Evolutionary conservation across 257 asterid genomes (phyloP), one percentile per base, ranked within the genome.

Genomic region (Plectranthus barbatus): DNA sequence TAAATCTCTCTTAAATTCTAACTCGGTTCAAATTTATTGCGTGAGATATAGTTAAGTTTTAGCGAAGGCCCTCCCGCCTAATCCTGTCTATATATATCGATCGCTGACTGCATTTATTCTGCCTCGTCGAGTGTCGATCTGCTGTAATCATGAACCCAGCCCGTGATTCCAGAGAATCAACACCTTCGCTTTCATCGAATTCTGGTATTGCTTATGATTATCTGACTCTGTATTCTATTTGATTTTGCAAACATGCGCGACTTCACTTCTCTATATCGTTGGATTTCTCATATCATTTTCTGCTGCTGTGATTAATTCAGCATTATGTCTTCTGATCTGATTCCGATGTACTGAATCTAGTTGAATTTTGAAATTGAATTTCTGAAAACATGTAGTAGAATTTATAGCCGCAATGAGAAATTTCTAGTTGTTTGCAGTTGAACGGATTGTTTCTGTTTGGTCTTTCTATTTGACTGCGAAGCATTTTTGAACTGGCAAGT

Each of bases 91-190:
- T 48, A 18, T 17, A 19, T 6, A 17, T 4, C 3, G 39, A 17
- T 39, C 56, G 17, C 26, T 23, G 46, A 12, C 49, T 50, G 29
- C 14, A 23, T 18, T 20, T 55, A 44, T 60, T 24, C 36, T 26
- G 21, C 73, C 37, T 61, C 46, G 50, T 26, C 60, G 24, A 68
- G 64, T 11, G 4, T 53, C 57, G 11, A 29, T 64, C 48, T 61
- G 67, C 68, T 45, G 60, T 6, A 26, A 73, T 10, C 66, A 77
- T 76, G 84, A 68, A 56, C 44, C 20, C 73, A 54, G 54, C 41
- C 67, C 64, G 72, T 14, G 77, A 70, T 12, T 70, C 44, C 77
- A 70, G 75, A 52, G 85, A 78, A 58, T 54, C 83, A 15, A 71
- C 74, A 21, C 73, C 83, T 65, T 70, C 87, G 13, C 73, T 50